phyloP scores from a whole-genome alignment of 169 alveolate species.

The Cryptosporidium muris region DNA sequence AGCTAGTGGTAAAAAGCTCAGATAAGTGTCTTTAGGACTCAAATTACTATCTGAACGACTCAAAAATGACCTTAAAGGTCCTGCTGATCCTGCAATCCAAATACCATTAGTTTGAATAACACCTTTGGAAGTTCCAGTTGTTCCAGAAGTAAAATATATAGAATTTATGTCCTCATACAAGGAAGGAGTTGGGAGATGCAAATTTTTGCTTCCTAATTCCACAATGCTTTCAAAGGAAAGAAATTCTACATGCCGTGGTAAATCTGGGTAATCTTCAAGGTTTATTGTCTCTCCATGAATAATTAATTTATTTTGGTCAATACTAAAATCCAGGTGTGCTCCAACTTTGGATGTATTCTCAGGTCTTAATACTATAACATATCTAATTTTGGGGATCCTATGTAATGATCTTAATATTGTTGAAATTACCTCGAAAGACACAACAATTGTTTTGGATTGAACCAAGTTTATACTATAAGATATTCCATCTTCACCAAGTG shows the following conservation, averaged over 20 bases:
- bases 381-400: slow-evolving; percentile 73
- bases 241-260: slow-evolving; percentile 43
- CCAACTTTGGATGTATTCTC: slow-evolving; percentile 15
- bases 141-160: slow-evolving; percentile 96
- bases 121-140: slow-evolving; percentile 98
- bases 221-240: slow-evolving; percentile 58
- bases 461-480: slow-evolving; percentile 62
- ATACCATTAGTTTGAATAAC: slow-evolving; percentile 92
- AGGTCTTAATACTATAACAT: slow-evolving; percentile 74
- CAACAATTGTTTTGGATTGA: slow-evolving; percentile 49
- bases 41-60: slow-evolving; percentile 76
- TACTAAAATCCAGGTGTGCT: slow-evolving; percentile 66
- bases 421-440: slow-evolving; percentile 45
- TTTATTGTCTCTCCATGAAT: slow-evolving; percentile 55
- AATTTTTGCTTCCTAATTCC: slow-evolving; percentile 72
- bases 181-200: slow-evolving; percentile 76
- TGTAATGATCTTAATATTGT: slow-evolving; percentile 17
- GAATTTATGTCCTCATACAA: slow-evolving; percentile 83
- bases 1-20: slow-evolving; percentile 94
- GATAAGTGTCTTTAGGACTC: slow-evolving; percentile 81
- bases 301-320: slow-evolving; percentile 68
- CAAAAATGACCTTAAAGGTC: slow-evolving; percentile 73
- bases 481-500: slow-evolving; percentile 79
- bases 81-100: slow-evolving; percentile 79
- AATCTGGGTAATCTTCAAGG: slow-evolving; percentile 16